Base-by-base conservation (phyloP, 345 rosid genomes). In the Populus simonii region DNA sequence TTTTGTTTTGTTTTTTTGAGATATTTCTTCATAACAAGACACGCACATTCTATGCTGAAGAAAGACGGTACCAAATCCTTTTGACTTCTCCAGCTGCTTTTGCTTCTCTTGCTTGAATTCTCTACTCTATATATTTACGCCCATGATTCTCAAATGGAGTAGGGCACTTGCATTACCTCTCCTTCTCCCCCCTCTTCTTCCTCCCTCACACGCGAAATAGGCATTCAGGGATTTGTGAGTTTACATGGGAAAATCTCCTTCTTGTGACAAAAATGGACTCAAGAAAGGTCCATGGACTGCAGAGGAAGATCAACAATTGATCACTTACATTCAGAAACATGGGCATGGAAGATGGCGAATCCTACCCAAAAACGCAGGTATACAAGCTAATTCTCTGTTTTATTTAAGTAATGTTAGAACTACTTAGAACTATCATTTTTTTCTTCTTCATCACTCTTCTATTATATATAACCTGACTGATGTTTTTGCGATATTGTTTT, bases 261-360 rank as follows among this genome's bases (percentile, higher is more conserved):
- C 78, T 51, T 80, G 74, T 25, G 93, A 89, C 71, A 86, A 87
- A 76, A 83, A 73, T 80, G 96, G 89, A 49, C 68, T 91, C 83
- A 94, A 91, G 86, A 94, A 89, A 80, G 98, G 98, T 71, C 97
- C 97, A 68, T 94, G 97, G 98, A 91, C 92, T 31, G 89, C 90
- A 0, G 97, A 92, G 79, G 98, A 92, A 85, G 98, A 94, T 65
- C 89, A 89, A 65, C 91, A 84, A 68, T 85, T 94, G 75, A 35
- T 88, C 29, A 83, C 82, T 63, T 92, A 92, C 80, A 91, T 94
- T 65, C 88, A 85, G 69, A 83, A 81, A 69, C 89, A 94, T 72
- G 98, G 98, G 12, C 93, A 89, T 51, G 93, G 97, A 0, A 87
- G 88, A 84, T 94, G 98, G 98, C 83, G 97, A 39, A 84, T 84